Evolutionary conservation across 352 stramenopile species (phyloP).

Genomic region (Pythium sukuiense): DNA sequence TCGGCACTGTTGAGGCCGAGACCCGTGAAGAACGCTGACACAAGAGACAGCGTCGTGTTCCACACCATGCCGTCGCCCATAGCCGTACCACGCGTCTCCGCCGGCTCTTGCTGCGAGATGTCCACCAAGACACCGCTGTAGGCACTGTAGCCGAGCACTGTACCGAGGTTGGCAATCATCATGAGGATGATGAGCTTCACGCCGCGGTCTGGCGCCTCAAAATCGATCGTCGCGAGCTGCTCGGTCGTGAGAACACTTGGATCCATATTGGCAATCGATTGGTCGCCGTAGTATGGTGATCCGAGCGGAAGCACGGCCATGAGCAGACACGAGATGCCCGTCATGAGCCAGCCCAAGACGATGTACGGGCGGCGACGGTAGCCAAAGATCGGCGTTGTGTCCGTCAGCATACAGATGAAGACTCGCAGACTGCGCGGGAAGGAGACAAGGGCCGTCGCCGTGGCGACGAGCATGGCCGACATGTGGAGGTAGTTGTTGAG

Average conservation of each 20-base stretch:
- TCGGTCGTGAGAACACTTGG: slow-evolving; percentile 33
- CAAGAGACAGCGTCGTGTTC: slow-evolving; percentile 14
- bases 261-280: slow-evolving; percentile 31
- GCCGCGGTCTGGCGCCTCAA: slow-evolving; percentile 38
- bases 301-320: slow-evolving; percentile 41
- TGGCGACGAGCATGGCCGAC: slow-evolving; percentile 29
- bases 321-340: slow-evolving; percentile 33
- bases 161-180: slow-evolving; percentile 52
- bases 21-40: slow-evolving; percentile 50
- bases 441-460: slow-evolving; percentile 31
- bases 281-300: slow-evolving; percentile 58
- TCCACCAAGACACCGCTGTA: slow-evolving; percentile 54
- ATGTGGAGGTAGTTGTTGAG: slow-evolving; percentile 43
- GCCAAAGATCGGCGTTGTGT: slow-evolving; percentile 42
- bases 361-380: slow-evolving; percentile 53
- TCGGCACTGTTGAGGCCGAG: slow-evolving; percentile 55
- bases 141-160: slow-evolving; percentile 43
- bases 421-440: slow-evolving; percentile 36
- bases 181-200: slow-evolving; percentile 60
- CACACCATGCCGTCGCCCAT: slow-evolving; percentile 22
- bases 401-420: slow-evolving; percentile 44
- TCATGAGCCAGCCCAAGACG: slow-evolving; percentile 36
- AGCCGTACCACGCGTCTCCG: slow-evolving; percentile 39
- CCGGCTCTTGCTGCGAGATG: slow-evolving; percentile 53
- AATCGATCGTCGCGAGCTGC: slow-evolving; percentile 40